Evolutionary conservation across 2,329 filamentous ascomycete genomes (phyloP).

Genomic region (Scleromitrula shiraiana): DNA sequence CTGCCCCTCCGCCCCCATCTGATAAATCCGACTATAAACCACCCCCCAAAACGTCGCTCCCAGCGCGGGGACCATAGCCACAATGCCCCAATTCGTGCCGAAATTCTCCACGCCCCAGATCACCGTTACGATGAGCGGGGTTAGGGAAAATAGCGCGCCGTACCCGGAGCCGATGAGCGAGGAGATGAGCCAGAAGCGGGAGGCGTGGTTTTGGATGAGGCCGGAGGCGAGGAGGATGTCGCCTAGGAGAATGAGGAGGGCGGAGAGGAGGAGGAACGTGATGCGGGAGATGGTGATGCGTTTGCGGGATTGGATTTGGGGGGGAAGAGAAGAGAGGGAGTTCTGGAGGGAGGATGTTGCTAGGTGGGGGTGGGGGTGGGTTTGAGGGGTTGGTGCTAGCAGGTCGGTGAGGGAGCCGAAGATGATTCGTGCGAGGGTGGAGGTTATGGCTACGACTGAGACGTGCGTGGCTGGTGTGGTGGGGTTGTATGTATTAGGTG

Average conservation of each 20-base stretch:
- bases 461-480: slow-evolving; percentile 73
- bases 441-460: slow-evolving; percentile 83
- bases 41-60: slow-evolving; percentile 87
- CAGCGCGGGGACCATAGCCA: slow-evolving; percentile 82
- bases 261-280: slow-evolving; percentile 68
- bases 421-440: slow-evolving; percentile 81
- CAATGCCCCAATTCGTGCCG: slow-evolving; percentile 94
- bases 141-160: slow-evolving; percentile 81
- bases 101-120: slow-evolving; percentile 99
- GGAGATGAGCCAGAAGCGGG: slow-evolving; percentile 80
- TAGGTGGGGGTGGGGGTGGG: slow-evolving; percentile 22
- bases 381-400: slow-evolving; percentile 56
- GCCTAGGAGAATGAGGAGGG: slow-evolving; percentile 64
- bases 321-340: slow-evolving; percentile 30
- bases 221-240: slow-evolving; percentile 74
- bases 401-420: slow-evolving; percentile 85
- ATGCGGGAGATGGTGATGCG: slow-evolving; percentile 65
- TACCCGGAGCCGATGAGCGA: slow-evolving; percentile 83
- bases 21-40: slow-evolving; percentile 77
- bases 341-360: slow-evolving; percentile 23
- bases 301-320: slow-evolving; percentile 28
- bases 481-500: slow-evolving; percentile 45
- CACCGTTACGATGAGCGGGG: slow-evolving; percentile 88
- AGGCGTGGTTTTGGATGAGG: slow-evolving; percentile 61
- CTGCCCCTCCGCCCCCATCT: slow-evolving; percentile 49